phyloP scores from a whole-genome alignment of 176 grass and related monocot species.

The Raddia distichophylla region DNA sequence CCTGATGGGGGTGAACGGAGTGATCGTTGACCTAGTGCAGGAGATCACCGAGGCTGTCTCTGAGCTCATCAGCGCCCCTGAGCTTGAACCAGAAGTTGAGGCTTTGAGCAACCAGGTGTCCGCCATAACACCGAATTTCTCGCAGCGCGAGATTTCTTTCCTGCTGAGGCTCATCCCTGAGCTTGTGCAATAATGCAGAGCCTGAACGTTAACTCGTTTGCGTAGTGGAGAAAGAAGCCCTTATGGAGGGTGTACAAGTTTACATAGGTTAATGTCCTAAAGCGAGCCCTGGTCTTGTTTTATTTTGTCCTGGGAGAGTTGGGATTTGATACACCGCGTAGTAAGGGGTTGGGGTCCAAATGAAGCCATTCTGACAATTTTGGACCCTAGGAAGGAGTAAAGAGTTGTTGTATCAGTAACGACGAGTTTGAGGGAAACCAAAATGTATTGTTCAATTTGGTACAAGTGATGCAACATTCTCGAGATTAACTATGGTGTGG shows the following conservation, averaged over 20 bases:
- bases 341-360: not conserved
- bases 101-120: not conserved
- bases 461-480: not conserved
- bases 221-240: slow-evolving; percentile 21
- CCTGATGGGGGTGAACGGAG: slow-evolving; percentile 80
- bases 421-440: not conserved
- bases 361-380: slow-evolving; percentile 17
- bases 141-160: slow-evolving; percentile 73
- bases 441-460: not conserved
- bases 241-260: slow-evolving; percentile 7
- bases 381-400: not conserved
- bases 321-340: slow-evolving; percentile 2
- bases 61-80: slow-evolving; percentile 38
- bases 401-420: slow-evolving; percentile 3
- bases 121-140: slow-evolving; percentile 55
- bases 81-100: slow-evolving; percentile 11
- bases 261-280: not conserved
- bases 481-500: not conserved
- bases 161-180: slow-evolving; percentile 89
- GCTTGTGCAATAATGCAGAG: slow-evolving; percentile 60
- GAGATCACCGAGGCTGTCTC: slow-evolving; percentile 75
- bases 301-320: slow-evolving; percentile 1
- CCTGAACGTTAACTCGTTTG: not conserved
- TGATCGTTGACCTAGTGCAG: slow-evolving; percentile 86
- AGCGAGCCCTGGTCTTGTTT: slow-evolving; percentile 12